Conservation (phyloP, 1,284 basidiomycete species). For the Coniferiporia weirii region DNA sequence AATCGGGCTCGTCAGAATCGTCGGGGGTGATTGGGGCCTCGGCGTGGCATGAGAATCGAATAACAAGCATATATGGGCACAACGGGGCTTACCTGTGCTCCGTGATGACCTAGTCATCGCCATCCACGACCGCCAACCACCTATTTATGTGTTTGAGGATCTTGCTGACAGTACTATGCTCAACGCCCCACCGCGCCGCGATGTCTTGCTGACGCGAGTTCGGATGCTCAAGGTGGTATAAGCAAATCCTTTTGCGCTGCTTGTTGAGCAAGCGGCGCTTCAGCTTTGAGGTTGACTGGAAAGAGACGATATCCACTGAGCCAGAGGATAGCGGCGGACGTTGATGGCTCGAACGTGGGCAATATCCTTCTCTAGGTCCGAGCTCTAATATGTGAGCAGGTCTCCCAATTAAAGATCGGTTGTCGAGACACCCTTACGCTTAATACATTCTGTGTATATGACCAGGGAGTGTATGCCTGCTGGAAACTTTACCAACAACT, state of each 20-base stretch:
- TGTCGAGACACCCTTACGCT: too few relatives aligned
- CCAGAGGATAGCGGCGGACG: conserved; percentile 22
- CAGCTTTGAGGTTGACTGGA: conserved; percentile 41
- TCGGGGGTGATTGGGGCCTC: conserved; percentile 22
- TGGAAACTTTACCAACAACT: too few relatives aligned
- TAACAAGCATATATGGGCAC: conserved; percentile 9
- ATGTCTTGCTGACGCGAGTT: conserved; percentile 77
- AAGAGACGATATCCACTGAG: conserved; percentile 15
- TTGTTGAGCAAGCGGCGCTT: conserved; percentile 69
- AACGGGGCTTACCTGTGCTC: conserved; percentile 53
- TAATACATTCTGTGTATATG: too few relatives aligned
- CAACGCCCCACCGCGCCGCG: conserved; percentile 69
- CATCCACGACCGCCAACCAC: conserved; percentile 68
- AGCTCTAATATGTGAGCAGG: too few relatives aligned
- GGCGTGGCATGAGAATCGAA: conserved; percentile 7
- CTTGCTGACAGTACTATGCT: conserved; percentile 91
- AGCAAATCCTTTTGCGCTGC: conserved; percentile 75
- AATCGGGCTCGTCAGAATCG: background rate
- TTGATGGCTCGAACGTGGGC: conserved; percentile 31
- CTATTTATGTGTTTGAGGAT: conserved; percentile 80
- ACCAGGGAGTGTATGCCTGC: too few relatives aligned
- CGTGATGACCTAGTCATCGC: conserved; percentile 50
- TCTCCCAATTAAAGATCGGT: too few relatives aligned
- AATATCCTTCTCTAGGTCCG: too few relatives aligned
- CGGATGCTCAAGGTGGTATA: conserved; percentile 58